These are phyloP conservation scores for Yamadazyma conglobata DNA, from an alignment of 1,139 yeast genomes.

Conservation along the genomic window DNA sequence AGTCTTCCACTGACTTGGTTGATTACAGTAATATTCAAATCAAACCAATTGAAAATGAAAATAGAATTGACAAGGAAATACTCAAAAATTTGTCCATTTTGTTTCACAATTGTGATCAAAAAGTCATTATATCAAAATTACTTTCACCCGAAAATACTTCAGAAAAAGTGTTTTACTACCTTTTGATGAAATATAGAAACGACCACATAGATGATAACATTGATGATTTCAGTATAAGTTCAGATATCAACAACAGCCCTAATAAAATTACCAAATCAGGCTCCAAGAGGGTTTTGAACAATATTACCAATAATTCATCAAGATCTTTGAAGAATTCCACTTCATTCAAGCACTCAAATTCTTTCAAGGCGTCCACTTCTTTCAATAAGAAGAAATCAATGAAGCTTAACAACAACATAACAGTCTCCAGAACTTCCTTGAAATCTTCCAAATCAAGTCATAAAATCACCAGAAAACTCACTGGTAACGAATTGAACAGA, in stretches of 20 bases:
- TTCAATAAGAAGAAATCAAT: conserved; percentile 35
- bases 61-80: conserved; percentile 76
- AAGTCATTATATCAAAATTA: conserved; percentile 56
- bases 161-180: conserved; percentile 86
- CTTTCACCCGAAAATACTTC: conserved; percentile 56
- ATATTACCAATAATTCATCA: conserved; percentile 29
- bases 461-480: conserved; percentile 21
- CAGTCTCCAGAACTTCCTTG: conserved; percentile 24
- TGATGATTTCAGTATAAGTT: conserved; percentile 15
- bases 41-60: conserved; percentile 47
- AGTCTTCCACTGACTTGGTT: conserved; percentile 19
- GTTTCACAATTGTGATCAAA: conserved; percentile 82
- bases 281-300: conserved; percentile 21
- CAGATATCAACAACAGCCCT: background rate
- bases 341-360: conserved; percentile 13
- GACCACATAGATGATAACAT: conserved; percentile 48
- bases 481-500: conserved; percentile 18
- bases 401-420: conserved; percentile 18
- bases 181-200: conserved; percentile 78
- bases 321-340: conserved; percentile 30
- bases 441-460: conserved; percentile 7
- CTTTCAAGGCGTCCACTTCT: conserved; percentile 38
- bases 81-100: conserved; percentile 80
- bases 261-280: conserved; percentile 4
- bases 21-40: conserved; percentile 33